Conservation (phyloP, 1,139 yeast genomes). For the Taiozyma sp. region DNA sequence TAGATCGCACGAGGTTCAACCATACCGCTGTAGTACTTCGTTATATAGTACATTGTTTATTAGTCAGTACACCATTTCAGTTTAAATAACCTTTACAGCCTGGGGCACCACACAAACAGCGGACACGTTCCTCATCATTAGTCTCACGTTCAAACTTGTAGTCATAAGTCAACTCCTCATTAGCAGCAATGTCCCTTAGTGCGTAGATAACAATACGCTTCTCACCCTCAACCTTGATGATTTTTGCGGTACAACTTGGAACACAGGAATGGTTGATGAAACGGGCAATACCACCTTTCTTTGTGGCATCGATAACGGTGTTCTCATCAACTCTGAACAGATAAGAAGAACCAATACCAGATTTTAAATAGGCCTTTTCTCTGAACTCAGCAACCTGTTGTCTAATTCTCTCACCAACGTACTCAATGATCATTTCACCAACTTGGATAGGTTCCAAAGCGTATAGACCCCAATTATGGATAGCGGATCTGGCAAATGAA, state of each 20-base stretch:
- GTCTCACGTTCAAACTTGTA: slow-evolving; percentile 92
- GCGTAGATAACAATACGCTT: slow-evolving; percentile 96
- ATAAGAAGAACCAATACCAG: slow-evolving; percentile 95
- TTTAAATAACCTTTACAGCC: slow-evolving; percentile 92
- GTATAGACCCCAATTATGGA: slow-evolving; percentile 97
- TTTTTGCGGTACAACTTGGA: slow-evolving; percentile 96
- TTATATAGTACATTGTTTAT: neutral
- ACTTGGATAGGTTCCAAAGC: slow-evolving; percentile 94
- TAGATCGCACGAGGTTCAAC: no score
- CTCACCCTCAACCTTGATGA: slow-evolving; percentile 90
- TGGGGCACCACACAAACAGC: slow-evolving; percentile 92
- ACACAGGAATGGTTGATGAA: slow-evolving; percentile 96
- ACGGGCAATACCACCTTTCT: slow-evolving; percentile 93
- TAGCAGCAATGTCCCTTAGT: slow-evolving; percentile 77
- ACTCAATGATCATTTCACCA: slow-evolving; percentile 95
- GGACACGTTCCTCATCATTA: slow-evolving; percentile 84
- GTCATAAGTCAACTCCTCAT: slow-evolving; percentile 93
- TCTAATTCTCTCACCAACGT: slow-evolving; percentile 94
- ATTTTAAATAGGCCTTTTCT: slow-evolving; percentile 78
- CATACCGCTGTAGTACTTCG: neutral
- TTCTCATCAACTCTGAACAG: slow-evolving; percentile 90
- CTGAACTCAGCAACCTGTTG: slow-evolving; percentile 94
- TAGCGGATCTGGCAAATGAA: slow-evolving; percentile 92
- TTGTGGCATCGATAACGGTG: slow-evolving; percentile 95
- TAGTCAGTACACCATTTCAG: slow-evolving; percentile 26